phyloP scores from a whole-genome alignment of 352 stramenopile genomes.

The Globisporangium okanoganense region DNA sequence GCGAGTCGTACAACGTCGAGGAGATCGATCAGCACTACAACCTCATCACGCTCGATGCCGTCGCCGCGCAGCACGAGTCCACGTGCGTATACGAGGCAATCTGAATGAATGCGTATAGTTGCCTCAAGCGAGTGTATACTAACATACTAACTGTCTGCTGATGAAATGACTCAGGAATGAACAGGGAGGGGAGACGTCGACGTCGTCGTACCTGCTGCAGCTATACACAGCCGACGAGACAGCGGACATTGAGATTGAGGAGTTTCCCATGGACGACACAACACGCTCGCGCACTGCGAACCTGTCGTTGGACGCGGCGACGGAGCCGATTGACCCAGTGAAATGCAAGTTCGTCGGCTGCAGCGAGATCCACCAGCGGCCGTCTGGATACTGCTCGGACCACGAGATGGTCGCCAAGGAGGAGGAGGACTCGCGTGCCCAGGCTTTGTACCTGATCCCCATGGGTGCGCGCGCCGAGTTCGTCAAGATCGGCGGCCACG shows the following conservation, averaged over 20 bases:
- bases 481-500: slow-evolving; percentile 71
- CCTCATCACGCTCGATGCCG: slow-evolving; percentile 65
- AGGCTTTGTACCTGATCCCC: slow-evolving; percentile 79
- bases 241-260: slow-evolving; percentile 76
- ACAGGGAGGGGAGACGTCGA: slow-evolving; percentile 21
- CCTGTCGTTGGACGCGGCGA: slow-evolving; percentile 29
- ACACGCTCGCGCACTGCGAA: slow-evolving; percentile 47
- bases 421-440: slow-evolving; percentile 73
- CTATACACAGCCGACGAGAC: slow-evolving; percentile 80
- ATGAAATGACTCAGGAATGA: slow-evolving; percentile 2
- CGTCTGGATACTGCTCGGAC: slow-evolving; percentile 66
- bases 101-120: background rate
- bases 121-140: background rate
- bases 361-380: slow-evolving; percentile 53
- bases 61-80: slow-evolving; percentile 52
- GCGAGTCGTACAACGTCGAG: slow-evolving; percentile 73
- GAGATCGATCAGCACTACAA: slow-evolving; percentile 84
- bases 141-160: background rate
- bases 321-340: slow-evolving; percentile 15
- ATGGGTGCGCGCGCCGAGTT: slow-evolving; percentile 61
- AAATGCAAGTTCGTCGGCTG: slow-evolving; percentile 55
- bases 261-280: slow-evolving; percentile 25
- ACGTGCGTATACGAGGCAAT: slow-evolving; percentile 31
- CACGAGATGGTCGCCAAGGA: slow-evolving; percentile 82
- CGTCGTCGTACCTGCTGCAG: slow-evolving; percentile 69